Evolutionary conservation across 768 basidiomycete species (phyloP).

Genomic region (Hericium coralloides): DNA sequence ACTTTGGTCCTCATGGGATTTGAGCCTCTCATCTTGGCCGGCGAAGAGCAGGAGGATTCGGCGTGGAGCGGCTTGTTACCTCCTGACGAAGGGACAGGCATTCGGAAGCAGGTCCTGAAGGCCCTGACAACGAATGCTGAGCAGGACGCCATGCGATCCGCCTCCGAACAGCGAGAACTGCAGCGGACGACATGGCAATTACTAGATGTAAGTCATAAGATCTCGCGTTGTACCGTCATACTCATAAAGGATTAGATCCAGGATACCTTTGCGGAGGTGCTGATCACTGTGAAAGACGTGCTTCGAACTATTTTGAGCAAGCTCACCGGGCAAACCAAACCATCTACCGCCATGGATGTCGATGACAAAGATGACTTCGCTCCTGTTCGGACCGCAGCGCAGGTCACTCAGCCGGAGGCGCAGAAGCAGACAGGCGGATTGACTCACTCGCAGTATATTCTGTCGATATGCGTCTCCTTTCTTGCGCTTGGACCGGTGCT

Average conservation of each 20-base stretch:
- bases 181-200: slow-evolving; percentile 59
- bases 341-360: slow-evolving; percentile 21
- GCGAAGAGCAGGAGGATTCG: slow-evolving; percentile 18
- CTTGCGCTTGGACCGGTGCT: slow-evolving; percentile 56
- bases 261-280: slow-evolving; percentile 29
- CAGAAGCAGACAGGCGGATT: slow-evolving; percentile 21
- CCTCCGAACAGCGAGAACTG: slow-evolving; percentile 29
- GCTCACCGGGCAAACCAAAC: slow-evolving; percentile 11
- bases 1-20: slow-evolving; percentile 56
- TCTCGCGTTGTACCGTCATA: not conserved
- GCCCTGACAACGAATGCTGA: slow-evolving; percentile 19
- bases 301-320: slow-evolving; percentile 31
- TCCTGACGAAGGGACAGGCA: slow-evolving; percentile 45
- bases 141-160: slow-evolving; percentile 4
- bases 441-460: slow-evolving; percentile 26
- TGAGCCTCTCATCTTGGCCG: slow-evolving; percentile 49
- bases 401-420: slow-evolving; percentile 21
- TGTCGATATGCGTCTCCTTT: slow-evolving; percentile 49
- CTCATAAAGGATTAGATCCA: slow-evolving; percentile 37
- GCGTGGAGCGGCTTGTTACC: slow-evolving; percentile 40
- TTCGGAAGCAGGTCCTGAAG: slow-evolving; percentile 45
- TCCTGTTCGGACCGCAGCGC: slow-evolving; percentile 34
- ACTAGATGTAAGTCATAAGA: slow-evolving; percentile 44
- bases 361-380: slow-evolving; percentile 52
- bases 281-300: slow-evolving; percentile 29